Base-by-base conservation (phyloP, 2,329 filamentous ascomycete genomes). In the Blumeria graminis region DNA sequence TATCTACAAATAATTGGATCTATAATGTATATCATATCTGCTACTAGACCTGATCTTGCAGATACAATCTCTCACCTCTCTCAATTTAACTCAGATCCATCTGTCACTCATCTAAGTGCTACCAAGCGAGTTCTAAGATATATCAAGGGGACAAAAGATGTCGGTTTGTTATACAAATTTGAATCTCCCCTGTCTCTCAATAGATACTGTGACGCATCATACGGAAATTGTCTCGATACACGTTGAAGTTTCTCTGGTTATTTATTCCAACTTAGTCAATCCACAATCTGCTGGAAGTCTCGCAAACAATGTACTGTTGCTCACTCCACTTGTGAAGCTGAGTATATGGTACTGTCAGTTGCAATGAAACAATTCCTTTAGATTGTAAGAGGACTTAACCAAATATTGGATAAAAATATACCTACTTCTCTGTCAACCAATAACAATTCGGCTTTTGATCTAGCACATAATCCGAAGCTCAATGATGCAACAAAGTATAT, bases 191-290 rank as follows among this genome's bases (percentile, higher is more conserved):
- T 54, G 11, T 11, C 22, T 18, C 51, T 54, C 8, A 54, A 54
- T 39, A n/a, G 51, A 54, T 54, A 54, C 34, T 22, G 51, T 38
- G 34, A 54, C 28, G 51, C 33, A 6, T 39, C 34, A 11, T 39
- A 54, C 16, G 51, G 51, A 36, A 54, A 54, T 38, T 54, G 3
- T 54, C 51, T 54, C 39, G 13, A 54, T 38, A 39, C 33, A 18
- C 51, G 34, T 18, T 16, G 33, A 54, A 54, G 51, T 35, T 54
- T 54, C 39, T 34, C 28, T 18, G 51, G 51, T 5, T 54, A 54
- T 54, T 13, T 54, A 35, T 54, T 54, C 28, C 51, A 54, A 54
- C 34, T 54, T 10, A 33, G 51, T 18, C 10, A 54, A 54, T 54
- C 34, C 4, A 54, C 33, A 35, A 38, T 54, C 18, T 38, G 51